Evolutionary conservation across 345 rosid genomes (phyloP).

Genomic region (Draba incana): DNA sequence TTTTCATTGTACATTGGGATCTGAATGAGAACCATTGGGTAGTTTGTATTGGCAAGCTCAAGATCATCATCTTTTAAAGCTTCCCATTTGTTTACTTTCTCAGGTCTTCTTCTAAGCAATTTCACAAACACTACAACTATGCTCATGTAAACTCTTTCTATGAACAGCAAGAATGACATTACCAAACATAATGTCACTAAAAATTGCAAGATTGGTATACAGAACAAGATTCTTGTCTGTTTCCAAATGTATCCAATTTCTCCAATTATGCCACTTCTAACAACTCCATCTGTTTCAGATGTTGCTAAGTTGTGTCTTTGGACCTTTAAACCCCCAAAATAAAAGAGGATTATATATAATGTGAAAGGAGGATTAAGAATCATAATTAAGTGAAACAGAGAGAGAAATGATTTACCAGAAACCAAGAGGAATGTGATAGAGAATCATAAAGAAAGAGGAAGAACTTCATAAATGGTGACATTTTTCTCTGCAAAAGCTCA

Average conservation of each 20-base stretch:
- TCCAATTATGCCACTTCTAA: slow-evolving; percentile 39
- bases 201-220: slow-evolving; percentile 48
- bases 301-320: slow-evolving; percentile 32
- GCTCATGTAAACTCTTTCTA: slow-evolving; percentile 64
- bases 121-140: slow-evolving; percentile 53
- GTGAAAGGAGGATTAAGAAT: slow-evolving; percentile 4
- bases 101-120: slow-evolving; percentile 47
- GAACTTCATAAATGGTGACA: slow-evolving; percentile 39
- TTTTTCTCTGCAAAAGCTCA: slow-evolving; percentile 34
- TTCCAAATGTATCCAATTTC: slow-evolving; percentile 47
- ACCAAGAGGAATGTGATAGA: slow-evolving; percentile 33
- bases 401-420: slow-evolving; percentile 29
- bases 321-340: slow-evolving; percentile 8
- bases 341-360: background rate
- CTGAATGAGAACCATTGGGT: slow-evolving; percentile 46
- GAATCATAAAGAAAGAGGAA: slow-evolving; percentile 36
- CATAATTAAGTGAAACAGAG: slow-evolving; percentile 25
- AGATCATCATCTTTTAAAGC: slow-evolving; percentile 48
- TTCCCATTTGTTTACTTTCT: slow-evolving; percentile 54
- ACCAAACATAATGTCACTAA: slow-evolving; percentile 54
- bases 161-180: slow-evolving; percentile 61
- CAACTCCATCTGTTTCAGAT: slow-evolving; percentile 27
- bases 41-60: slow-evolving; percentile 50
- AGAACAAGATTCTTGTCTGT: slow-evolving; percentile 47
- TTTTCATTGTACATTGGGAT: slow-evolving; percentile 51